Percentiles rank a stretch among this genome's conserved stretches.
These are phyloP conservation scores for Thermochaetoides thermophila DNA, from an alignment of 495 filamentous ascomycete species.

Conservation along the genomic window DNA sequence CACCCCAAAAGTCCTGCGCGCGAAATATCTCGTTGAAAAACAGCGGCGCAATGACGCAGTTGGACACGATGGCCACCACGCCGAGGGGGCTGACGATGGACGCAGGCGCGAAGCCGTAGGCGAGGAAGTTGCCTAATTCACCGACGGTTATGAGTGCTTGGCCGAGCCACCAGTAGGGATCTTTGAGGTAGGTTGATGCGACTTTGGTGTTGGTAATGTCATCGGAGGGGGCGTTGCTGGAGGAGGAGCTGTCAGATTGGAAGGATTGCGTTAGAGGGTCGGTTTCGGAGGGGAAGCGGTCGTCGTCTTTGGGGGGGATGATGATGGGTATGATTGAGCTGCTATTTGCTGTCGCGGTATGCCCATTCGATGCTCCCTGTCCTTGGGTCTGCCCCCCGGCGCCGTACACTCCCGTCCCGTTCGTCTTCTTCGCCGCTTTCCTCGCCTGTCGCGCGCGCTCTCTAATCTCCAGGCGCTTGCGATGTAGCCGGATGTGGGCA, in stretches of 20 bases:
- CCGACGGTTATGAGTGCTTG: conserved; percentile 85
- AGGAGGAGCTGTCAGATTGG: conserved; percentile 26
- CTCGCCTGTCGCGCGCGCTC: conserved; percentile 39
- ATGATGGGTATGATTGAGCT: too few relatives aligned
- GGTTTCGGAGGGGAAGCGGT: conserved; percentile 23
- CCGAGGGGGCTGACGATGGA: conserved; percentile 95
- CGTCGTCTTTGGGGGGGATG: too few relatives aligned
- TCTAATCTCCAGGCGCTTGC: conserved; percentile 20
- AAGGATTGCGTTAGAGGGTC: conserved; percentile 35
- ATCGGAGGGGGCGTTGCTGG: conserved; percentile 20
- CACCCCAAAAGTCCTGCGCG: conserved; percentile 72
- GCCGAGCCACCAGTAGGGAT: conserved; percentile 91
- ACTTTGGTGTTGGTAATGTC: conserved; percentile 15
- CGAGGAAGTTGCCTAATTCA: conserved; percentile 90
- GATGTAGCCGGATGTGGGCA: conserved; percentile 66
- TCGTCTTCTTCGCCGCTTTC: conserved; percentile 16
- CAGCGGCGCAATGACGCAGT: conserved; percentile 88
- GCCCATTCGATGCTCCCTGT: conserved; percentile 10
- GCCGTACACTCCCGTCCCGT: conserved; percentile 9
- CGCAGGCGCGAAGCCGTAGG: conserved; percentile 95
- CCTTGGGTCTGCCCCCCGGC: conserved; percentile 5
- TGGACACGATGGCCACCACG: conserved; percentile 87
- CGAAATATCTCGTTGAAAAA: conserved; percentile 84
- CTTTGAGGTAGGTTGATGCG: conserved; percentile 52
- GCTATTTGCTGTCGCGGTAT: conserved; percentile 13